Evolutionary conservation across 805 yeast genomes (phyloP), one percentile per base, ranked within the genome.

Genomic region (Isabelozyma rhagii): DNA sequence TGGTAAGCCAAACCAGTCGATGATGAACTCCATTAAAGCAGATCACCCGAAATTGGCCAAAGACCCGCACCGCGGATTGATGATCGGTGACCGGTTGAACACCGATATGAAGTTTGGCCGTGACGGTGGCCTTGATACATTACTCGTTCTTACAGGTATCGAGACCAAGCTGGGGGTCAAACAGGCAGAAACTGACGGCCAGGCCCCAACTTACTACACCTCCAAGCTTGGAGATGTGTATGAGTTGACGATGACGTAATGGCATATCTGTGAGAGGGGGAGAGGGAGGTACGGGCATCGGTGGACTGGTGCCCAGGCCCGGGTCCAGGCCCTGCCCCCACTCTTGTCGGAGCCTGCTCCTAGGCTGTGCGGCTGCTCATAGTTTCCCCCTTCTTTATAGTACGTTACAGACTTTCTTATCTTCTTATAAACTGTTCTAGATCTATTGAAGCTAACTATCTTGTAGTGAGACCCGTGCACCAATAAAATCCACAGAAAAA

Each of bases 1-100:
- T 60, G 99, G 99, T 48, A 94, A 94, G 64, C 99, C 99, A 18
- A 83, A 85, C 49, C 83, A 80, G 55, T 84, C 85, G 48, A 92
- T 94, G 97, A 80, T 94, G 85, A 89, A 89, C 62, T 85, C 96
- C 17, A 88, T 94, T 63, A 81, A 84, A 53, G 87, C 87, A 3
- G 82, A 83, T 36, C 78, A 81, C 50, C 69, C 68, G 2, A 67
- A 62, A 2, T 58, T 74, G 41, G 67, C 79, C 15, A 72, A 82
- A 34, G 83, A 83, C 47, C 80, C 82, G 47, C 55, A 69, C 3
- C 77, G 81, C 50, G 85, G 96, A 10, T 78, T 93, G 55, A 94
- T 94, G 98, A 82, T 94, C 50, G 99, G 99, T 17, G 99, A 94
- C 65, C 78, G 99, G 56, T 75, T 94, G 51, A 93, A 94, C 66